Base-by-base conservation (phyloP, 2,329 filamentous ascomycete genomes). In the Sporothrix luriei region DNA sequence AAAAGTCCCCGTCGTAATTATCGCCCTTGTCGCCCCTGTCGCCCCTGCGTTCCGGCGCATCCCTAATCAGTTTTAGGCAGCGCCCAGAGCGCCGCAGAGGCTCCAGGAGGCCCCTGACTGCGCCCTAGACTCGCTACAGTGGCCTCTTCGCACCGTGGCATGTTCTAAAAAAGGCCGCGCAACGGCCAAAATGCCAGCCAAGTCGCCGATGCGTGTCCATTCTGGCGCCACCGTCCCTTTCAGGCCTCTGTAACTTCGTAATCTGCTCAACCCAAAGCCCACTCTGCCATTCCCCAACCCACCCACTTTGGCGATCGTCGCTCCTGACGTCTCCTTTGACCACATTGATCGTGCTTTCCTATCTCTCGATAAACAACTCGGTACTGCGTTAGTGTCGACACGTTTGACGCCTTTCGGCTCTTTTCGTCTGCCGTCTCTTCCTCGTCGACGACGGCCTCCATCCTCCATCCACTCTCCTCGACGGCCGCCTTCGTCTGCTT, bases 11-110 rank as follows among this genome's bases (percentile, higher is more conserved):
- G 29, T 57, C 21, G 19, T 46, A n/a, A n/a, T n/a, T n/a, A n/a
- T n/a, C n/a, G n/a, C n/a, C n/a, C n/a, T n/a, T n/a, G n/a, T n/a
- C n/a, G n/a, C n/a, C n/a, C n/a, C n/a, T n/a, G n/a, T 62, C 57
- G 57, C 57, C 57, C 57, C 57, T 46, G 55, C 11, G 57, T 62
- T 62, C 57, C 57, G 57, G 57, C 57, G n/a, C 43, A 16, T 51
- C 24, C 66, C 66, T 43, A 61, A 24, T 46, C 38, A 24, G 13
- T 5, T 62, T 38, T 62, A 46, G 57, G 38, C 57, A 62, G 38
- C 57, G 57, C 57, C 57, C 57, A 62, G 46, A 43, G 2, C 26
- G 16, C 14, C 26, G 14, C 11, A 13, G 40, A 43, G 0, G 11
- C 40, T 16, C 40, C 14, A 13, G 14, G 26, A 57, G 11, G 33